Evolutionary conservation across 306 rosid species (phyloP), one percentile per base, ranked within the genome.

Genomic region (Prunus salicina): DNA sequence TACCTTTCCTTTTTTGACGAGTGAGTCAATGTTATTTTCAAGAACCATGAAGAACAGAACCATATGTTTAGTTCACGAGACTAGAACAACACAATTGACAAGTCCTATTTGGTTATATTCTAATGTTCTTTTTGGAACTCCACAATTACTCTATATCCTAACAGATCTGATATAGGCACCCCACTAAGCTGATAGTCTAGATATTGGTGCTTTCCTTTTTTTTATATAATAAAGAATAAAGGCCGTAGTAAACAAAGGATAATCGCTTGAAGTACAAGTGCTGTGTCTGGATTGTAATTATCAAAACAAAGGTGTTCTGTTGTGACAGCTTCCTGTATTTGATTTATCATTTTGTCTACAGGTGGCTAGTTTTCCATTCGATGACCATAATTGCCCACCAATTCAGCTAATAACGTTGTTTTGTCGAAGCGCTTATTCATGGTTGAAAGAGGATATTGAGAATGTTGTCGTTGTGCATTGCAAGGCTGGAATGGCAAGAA

Each of bases 391-490:
- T 79, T 89, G 98, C 84, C 99, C 99, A 38, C 98, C 99, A 22
- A 75, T 84, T 83, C 97, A 88, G 82, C 84, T 91, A 82, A 72
- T 92, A 83, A 82, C 89, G 74, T 88, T 94, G 73, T 96, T 96
- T 81, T 96, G 99, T 84, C 96, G 82, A 82, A 96, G 99, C 83
- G 97, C 99, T 41, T 96, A 92, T 88, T 82, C 98, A 28, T 96
- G 99, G 99, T 85, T 96, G 91, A 96, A 92, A 85, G 83, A 92
- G 82, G 99, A 92, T 81, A 89, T 96, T 64, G 98, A 96, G 87
- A 96, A 96, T 84, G 96, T 96, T 45, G 98, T 96, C 82, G 99
- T 91, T 73, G 99, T 96, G 88, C 98, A 96, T 82, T 96, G 99
- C 81, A 96, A 96, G 87, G 97, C 98, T 41, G 99, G 99, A 82